Evolutionary conservation across 1,284 basidiomycete species (phyloP).

Genomic region (Termitomyces sp.): DNA sequence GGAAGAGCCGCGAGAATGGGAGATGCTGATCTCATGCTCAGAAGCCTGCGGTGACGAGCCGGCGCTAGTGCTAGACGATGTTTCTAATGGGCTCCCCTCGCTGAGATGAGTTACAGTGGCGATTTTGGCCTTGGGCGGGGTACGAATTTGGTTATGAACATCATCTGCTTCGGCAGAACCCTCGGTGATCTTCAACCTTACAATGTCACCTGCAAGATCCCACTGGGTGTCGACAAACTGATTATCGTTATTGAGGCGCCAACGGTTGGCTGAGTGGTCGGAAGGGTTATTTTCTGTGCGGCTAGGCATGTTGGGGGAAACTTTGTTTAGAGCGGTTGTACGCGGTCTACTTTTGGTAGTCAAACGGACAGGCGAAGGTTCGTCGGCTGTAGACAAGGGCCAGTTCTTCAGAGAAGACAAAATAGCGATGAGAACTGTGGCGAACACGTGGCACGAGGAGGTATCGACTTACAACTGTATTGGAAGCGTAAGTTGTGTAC

Average conservation of each 20-base stretch:
- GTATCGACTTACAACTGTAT: constrained; percentile 33
- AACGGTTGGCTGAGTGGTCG: constrained; percentile 39
- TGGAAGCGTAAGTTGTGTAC: constrained; percentile 32
- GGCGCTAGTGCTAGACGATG: constrained; percentile 62
- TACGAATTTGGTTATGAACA: constrained; percentile 48
- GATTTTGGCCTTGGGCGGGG: constrained; percentile 60
- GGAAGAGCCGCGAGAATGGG: constrained; percentile 74
- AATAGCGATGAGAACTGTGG: constrained; percentile 18
- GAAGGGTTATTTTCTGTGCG: constrained; percentile 35
- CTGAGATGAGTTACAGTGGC: constrained; percentile 49
- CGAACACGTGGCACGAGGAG: constrained; percentile 27
- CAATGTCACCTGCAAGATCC: constrained; percentile 69
- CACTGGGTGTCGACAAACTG: constrained; percentile 62
- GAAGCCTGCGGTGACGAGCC: constrained; percentile 67
- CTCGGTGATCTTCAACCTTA: constrained; percentile 61
- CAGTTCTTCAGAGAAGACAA: constrained; percentile 36
- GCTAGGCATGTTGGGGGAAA: constrained; percentile 39
- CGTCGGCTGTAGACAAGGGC: constrained; percentile 34
- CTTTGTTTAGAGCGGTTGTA: constrained; percentile 31
- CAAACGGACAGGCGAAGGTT: constrained; percentile 21
- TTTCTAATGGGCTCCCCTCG: constrained; percentile 67
- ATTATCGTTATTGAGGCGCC: constrained; percentile 59
- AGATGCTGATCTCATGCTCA: constrained; percentile 56
- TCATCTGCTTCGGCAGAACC: constrained; percentile 47
- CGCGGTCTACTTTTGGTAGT: constrained; percentile 26